These are phyloP conservation scores for Trichoderma hamatum DNA, from an alignment of 2,329 filamentous ascomycete genomes.

Conservation along the genomic window DNA sequence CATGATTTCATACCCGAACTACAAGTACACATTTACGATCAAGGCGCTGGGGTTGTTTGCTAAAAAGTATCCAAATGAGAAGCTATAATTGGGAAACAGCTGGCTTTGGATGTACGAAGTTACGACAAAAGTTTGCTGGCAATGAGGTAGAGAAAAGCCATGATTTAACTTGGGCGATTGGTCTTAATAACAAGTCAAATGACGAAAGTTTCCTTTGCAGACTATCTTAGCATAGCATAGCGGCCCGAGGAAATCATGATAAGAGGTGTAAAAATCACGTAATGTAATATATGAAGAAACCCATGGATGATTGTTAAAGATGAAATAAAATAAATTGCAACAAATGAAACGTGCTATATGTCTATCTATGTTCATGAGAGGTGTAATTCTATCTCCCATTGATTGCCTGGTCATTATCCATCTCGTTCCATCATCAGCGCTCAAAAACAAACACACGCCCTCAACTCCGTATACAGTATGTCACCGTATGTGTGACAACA, in stretches of 20 bases:
- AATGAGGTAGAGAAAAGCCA: not conserved
- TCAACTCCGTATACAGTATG: not conserved
- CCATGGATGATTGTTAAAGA: not conserved
- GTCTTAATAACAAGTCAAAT: not conserved
- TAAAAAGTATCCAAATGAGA: slow-evolving; percentile 68
- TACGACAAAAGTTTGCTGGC: not conserved
- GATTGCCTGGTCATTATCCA: slow-evolving; percentile 1
- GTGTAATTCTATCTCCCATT: not conserved
- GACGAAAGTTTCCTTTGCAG: not conserved
- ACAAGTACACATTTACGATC: slow-evolving; percentile 95
- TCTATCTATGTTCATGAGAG: not conserved
- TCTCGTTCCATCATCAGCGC: not conserved
- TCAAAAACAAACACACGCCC: not conserved
- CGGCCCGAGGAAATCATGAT: not conserved
- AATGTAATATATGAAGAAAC: not conserved
- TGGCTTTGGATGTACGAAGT: not conserved
- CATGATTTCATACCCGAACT: slow-evolving; percentile 99
- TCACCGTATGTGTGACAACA: too few species aligned
- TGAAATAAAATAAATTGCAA: not conserved
- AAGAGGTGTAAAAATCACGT: not conserved
- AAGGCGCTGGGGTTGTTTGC: slow-evolving; percentile 93
- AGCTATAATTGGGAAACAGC: slow-evolving; percentile 41
- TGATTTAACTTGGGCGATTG: not conserved
- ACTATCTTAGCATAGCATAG: not conserved
- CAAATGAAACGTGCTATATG: not conserved